phyloP scores from a whole-genome alignment of 2,329 filamentous ascomycete species.

The Rutstroemia sp. region DNA sequence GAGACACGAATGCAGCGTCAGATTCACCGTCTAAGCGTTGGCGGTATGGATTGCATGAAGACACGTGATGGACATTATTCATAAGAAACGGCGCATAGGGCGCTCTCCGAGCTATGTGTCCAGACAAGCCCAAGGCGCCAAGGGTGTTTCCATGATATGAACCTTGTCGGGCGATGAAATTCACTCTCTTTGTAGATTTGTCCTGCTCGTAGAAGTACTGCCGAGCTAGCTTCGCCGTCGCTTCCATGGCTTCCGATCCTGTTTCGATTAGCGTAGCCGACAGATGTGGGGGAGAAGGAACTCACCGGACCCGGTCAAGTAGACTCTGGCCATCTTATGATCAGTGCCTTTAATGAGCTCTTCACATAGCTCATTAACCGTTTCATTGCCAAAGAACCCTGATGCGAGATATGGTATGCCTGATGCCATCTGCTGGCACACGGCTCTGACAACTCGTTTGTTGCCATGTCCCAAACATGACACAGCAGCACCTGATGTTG shows the following conservation, averaged over 20 bases:
- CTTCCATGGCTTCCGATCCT: constrained; percentile 64
- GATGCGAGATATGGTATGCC: constrained; percentile 52
- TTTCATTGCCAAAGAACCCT: constrained; percentile 47
- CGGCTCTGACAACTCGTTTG: constrained; percentile 49
- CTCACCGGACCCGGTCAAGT: constrained; percentile 50
- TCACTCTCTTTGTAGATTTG: constrained; percentile 37
- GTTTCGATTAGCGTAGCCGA: constrained; percentile 8
- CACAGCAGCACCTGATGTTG: constrained; percentile 66
- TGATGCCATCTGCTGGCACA: constrained; percentile 48
- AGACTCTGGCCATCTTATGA: constrained; percentile 44
- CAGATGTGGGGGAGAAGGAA: background rate
- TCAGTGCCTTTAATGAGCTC: constrained; percentile 34
- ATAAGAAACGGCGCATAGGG: constrained; percentile 52
- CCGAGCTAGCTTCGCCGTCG: constrained; percentile 57
- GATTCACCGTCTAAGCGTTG: constrained; percentile 42
- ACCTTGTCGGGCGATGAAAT: constrained; percentile 57
- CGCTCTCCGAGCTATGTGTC: constrained; percentile 50
- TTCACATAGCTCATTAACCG: constrained; percentile 41
- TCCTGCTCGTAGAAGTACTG: constrained; percentile 57
- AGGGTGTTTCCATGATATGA: constrained; percentile 68
- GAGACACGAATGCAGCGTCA: constrained; percentile 46
- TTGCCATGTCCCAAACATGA: constrained; percentile 63
- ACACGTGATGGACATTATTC: constrained; percentile 47
- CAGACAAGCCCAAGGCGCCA: constrained; percentile 51
- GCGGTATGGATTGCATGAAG: constrained; percentile 58